A percentile compares a stretch with the other conserved stretches of the same genome.
Evolutionary conservation across 352 stramenopile genomes (phyloP).

Genomic region (Globisporangium megalacanthum): DNA sequence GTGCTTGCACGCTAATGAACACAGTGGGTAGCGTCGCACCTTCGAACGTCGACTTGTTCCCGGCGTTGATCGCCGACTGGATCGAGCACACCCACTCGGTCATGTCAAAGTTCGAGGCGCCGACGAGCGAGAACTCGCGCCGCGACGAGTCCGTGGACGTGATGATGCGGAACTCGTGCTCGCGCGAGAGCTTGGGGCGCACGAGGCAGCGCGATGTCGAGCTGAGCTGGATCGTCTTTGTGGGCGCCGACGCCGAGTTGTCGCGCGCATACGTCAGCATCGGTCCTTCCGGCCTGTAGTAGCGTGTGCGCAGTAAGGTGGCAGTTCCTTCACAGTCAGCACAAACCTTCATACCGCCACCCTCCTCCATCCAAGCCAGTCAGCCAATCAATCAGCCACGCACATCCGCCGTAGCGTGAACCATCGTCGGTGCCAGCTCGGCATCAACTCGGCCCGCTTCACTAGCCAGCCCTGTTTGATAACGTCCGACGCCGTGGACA

Average conservation of each 20-base stretch:
- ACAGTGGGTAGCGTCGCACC: constrained; percentile 12
- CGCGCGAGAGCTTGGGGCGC: constrained; percentile 44
- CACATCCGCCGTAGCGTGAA: constrained; percentile 74
- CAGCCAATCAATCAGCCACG: constrained; percentile 3
- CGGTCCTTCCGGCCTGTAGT: constrained; percentile 49
- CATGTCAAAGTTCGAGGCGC: constrained; percentile 70
- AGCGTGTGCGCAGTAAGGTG: not conserved
- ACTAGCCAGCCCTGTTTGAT: constrained; percentile 74
- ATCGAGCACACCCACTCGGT: constrained; percentile 80
- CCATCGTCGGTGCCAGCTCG: constrained; percentile 76
- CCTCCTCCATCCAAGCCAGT: no score
- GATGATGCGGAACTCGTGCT: constrained; percentile 73
- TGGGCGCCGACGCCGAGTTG: constrained; percentile 31
- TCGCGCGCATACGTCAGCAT: constrained; percentile 79
- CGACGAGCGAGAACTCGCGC: constrained; percentile 58
- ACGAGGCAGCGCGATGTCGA: constrained; percentile 71
- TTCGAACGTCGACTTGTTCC: constrained; percentile 73
- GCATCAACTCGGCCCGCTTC: constrained; percentile 73
- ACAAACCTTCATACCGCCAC: no score
- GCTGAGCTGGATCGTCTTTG: constrained; percentile 72
- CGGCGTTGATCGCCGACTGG: constrained; percentile 75
- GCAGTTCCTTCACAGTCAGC: not conserved
- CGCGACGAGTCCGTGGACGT: constrained; percentile 68
- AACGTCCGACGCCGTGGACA: constrained; percentile 35
- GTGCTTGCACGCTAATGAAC: not conserved